These are phyloP conservation scores for Venturia effusa DNA, from an alignment of 2,329 filamentous ascomycete species.

Conservation along the genomic window DNA sequence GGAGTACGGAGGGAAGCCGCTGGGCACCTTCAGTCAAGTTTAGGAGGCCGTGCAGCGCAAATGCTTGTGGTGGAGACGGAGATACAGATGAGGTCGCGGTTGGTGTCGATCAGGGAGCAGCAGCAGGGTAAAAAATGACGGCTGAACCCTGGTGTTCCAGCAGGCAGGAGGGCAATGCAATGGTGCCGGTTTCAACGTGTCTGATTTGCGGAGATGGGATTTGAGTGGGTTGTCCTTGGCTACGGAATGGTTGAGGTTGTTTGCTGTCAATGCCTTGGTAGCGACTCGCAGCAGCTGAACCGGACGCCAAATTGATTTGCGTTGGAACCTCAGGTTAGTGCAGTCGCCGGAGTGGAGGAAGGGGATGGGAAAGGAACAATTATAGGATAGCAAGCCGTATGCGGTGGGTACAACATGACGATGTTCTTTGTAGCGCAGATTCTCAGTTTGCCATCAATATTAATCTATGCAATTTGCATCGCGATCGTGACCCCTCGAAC, in stretches of 20 bases:
- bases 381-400: not conserved
- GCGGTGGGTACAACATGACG: not conserved
- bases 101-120: not conserved
- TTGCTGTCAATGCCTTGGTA: not conserved
- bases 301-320: too few relatives aligned
- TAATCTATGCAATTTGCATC: not conserved
- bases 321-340: too few relatives aligned
- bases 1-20: not conserved
- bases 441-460: not conserved
- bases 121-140: not conserved
- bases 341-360: too few relatives aligned
- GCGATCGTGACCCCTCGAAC: not conserved
- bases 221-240: not conserved
- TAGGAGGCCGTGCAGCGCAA: not conserved
- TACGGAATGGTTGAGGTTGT: not conserved
- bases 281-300: too few relatives aligned
- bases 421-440: not conserved
- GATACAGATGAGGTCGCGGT: not conserved
- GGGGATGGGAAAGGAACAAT: too few relatives aligned
- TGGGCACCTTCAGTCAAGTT: not conserved
- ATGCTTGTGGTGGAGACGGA: not conserved
- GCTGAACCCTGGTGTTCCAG: not conserved
- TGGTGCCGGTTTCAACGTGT: not conserved
- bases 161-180: not conserved
- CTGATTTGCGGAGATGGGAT: not conserved